Percentiles rank a stretch among this genome's conserved stretches.
These are phyloP conservation scores for Thielaviopsis punctulata DNA, from an alignment of 2,329 filamentous ascomycete genomes.

Conservation along the genomic window DNA sequence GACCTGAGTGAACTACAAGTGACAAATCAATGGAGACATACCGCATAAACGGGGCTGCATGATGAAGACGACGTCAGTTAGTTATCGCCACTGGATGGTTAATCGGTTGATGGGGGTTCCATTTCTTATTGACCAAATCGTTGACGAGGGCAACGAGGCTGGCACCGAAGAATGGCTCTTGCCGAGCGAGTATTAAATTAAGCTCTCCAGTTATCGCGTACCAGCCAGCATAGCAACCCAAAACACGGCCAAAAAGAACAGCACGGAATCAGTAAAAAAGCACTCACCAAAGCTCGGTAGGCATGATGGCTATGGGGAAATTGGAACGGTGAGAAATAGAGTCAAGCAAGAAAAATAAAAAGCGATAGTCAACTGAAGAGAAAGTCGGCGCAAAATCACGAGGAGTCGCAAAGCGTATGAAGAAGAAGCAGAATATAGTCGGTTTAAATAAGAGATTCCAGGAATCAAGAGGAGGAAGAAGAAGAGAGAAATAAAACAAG, in stretches of 20 bases:
- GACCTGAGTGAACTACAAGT: background rate
- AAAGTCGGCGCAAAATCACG: background rate
- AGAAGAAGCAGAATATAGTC: background rate
- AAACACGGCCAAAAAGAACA: background rate
- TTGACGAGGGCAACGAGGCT: background rate
- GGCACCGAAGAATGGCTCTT: background rate
- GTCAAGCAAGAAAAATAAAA: conserved; percentile 10
- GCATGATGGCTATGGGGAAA: conserved; percentile 40
- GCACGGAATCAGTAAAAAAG: conserved; percentile 17
- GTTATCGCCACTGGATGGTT: conserved; percentile 16
- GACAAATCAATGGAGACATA: conserved; percentile 42
- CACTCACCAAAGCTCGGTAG: conserved; percentile 68
- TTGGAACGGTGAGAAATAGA: background rate
- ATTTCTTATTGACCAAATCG: background rate
- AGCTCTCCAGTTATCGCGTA: background rate
- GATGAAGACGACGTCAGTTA: conserved; percentile 24
- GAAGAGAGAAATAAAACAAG: background rate
- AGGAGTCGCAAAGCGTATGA: too few relatives aligned
- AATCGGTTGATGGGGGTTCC: background rate
- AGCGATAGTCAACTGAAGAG: conserved; percentile 1
- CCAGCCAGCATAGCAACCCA: background rate
- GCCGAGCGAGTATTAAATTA: background rate
- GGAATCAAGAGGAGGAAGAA: background rate
- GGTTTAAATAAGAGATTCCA: conserved; percentile 11
- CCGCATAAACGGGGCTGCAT: conserved; percentile 88